phyloP scores from a whole-genome alignment of 345 rosid genomes.

The Eutrema yunnanense region DNA sequence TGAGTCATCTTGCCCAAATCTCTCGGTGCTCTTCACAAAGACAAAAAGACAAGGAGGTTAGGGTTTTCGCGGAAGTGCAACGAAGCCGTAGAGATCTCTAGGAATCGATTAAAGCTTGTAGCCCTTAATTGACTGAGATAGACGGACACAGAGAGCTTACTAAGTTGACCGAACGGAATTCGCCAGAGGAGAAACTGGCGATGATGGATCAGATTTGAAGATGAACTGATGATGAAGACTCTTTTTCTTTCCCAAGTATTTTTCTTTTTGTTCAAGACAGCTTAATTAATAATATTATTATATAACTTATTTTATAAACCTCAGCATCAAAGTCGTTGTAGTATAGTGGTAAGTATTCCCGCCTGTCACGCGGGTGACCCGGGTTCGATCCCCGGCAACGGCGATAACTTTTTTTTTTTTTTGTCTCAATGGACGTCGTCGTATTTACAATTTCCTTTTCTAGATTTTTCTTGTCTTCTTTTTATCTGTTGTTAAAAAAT shows the following conservation, averaged over 20 bases:
- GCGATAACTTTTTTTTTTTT: background rate
- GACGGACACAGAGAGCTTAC: background rate
- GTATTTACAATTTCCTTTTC: background rate
- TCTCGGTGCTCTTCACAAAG: background rate
- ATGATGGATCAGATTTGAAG: conserved; percentile 13
- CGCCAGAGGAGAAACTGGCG: background rate
- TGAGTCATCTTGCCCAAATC: conserved; percentile 51
- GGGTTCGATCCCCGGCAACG: conserved; percentile 66
- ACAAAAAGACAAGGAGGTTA: background rate
- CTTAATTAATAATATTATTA: background rate
- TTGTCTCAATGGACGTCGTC: background rate
- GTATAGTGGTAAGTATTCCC: conserved; percentile 89
- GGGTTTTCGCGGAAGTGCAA: conserved; percentile 5
- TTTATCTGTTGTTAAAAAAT: background rate
- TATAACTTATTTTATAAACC: rapidly evolving
- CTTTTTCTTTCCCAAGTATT: conserved; percentile 9
- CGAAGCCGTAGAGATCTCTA: background rate
- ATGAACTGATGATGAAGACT: background rate
- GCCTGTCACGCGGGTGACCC: conserved; percentile 96
- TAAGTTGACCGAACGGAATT: background rate
- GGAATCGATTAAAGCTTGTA: background rate
- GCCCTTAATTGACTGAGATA: background rate
- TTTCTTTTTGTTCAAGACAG: conserved; percentile 44
- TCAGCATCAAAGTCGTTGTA: conserved; percentile 52
- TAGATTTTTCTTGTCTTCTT: too few species aligned